Evolutionary conservation across 345 rosid species (phyloP).

Genomic region (Acer campestre): DNA sequence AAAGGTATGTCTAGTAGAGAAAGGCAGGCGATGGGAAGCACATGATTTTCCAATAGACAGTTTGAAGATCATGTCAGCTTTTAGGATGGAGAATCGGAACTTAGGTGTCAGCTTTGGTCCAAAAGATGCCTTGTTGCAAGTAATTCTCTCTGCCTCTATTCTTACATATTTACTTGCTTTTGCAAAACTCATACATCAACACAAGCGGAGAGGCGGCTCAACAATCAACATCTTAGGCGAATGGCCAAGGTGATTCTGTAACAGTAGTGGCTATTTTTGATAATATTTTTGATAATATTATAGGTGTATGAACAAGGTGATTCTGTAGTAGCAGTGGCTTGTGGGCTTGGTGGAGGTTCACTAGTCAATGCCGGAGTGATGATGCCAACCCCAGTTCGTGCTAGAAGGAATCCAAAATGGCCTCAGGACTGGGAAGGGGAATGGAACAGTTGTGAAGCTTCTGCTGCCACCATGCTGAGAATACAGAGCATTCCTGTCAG

Average conservation of each 20-base stretch:
- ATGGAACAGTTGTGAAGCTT: slow-evolving; percentile 45
- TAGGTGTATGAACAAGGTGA: slow-evolving; percentile 39
- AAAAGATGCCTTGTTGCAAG: slow-evolving; percentile 46
- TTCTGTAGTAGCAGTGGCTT: slow-evolving; percentile 40
- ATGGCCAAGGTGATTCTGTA: no score
- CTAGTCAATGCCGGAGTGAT: slow-evolving; percentile 45
- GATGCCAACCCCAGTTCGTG: slow-evolving; percentile 40
- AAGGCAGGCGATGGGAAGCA: slow-evolving; percentile 48
- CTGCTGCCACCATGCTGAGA: slow-evolving; percentile 43
- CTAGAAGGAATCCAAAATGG: slow-evolving; percentile 44
- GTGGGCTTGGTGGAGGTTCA: slow-evolving; percentile 54
- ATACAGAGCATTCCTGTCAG: slow-evolving; percentile 34
- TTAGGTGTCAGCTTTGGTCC: slow-evolving; percentile 40
- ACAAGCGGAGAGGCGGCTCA: no score
- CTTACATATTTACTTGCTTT: neutral
- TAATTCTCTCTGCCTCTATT: neutral
- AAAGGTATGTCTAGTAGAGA: slow-evolving; percentile 43
- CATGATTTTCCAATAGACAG: slow-evolving; percentile 46
- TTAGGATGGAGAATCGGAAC: slow-evolving; percentile 34
- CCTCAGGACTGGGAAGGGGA: slow-evolving; percentile 45
- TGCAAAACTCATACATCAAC: no score
- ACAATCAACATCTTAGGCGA: no score
- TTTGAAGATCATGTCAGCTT: slow-evolving; percentile 29
- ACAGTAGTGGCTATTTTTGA: no score
- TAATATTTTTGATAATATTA: neutral